Percentiles rank a stretch among this genome's conserved stretches.
These are phyloP conservation scores for Ceratorhiza oryzae-sativae DNA, from an alignment of 1,284 basidiomycete species.

Conservation along the genomic window DNA sequence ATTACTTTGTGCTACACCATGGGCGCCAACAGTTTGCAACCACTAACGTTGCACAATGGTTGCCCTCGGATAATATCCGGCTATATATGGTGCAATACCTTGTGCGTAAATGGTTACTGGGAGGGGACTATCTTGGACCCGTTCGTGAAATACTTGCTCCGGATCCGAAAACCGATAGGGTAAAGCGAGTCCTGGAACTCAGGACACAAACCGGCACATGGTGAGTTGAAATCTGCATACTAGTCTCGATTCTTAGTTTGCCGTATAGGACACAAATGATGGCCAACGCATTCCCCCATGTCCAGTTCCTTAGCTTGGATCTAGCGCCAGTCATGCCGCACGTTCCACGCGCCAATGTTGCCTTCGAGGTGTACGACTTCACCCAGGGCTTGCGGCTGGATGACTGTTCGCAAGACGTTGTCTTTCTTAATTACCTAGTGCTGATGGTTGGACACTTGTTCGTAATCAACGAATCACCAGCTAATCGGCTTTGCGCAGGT, in stretches of 20 bases:
- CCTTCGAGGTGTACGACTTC: conserved; percentile 14
- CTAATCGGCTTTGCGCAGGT: too few relatives aligned
- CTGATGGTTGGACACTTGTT: not conserved
- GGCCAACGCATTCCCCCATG: not conserved
- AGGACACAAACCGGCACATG: not conserved
- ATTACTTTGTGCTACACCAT: not conserved
- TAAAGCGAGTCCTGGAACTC: not conserved
- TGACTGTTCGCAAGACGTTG: not conserved
- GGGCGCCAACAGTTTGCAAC: not conserved
- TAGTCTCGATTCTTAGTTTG: not conserved
- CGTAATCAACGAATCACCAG: too few relatives aligned
- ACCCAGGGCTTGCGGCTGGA: not conserved
- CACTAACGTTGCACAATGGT: not conserved
- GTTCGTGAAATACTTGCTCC: not conserved
- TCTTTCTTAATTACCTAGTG: not conserved
- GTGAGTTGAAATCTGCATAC: not conserved
- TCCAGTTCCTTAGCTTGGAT: not conserved
- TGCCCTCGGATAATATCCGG: not conserved
- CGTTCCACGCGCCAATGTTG: not conserved
- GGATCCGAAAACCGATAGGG: not conserved
- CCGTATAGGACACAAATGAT: not conserved
- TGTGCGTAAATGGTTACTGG: not conserved
- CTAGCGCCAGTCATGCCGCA: not conserved
- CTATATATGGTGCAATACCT: not conserved
- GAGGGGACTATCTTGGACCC: not conserved